These are phyloP conservation scores for Alternaria postmessia DNA, from an alignment of 2,329 filamentous ascomycete genomes.

Conservation along the genomic window DNA sequence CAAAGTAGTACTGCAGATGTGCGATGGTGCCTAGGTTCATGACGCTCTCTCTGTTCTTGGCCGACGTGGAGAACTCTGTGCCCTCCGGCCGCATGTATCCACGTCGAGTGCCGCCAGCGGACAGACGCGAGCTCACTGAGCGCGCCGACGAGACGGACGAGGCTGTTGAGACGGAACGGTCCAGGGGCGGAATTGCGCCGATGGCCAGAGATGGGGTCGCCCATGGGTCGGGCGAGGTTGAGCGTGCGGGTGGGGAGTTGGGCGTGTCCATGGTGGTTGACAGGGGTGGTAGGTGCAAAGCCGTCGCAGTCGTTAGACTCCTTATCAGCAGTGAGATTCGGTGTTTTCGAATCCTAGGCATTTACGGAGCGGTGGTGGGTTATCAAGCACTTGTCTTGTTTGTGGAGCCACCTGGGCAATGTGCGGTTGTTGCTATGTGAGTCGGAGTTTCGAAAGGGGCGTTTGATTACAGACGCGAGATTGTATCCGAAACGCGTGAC, in stretches of 20 bases:
- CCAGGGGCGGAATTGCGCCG: constrained; percentile 65
- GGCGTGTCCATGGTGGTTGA: constrained; percentile 40
- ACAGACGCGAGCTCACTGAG: constrained; percentile 67
- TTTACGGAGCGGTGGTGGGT: constrained; percentile 15
- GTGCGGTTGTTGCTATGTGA: constrained; percentile 36
- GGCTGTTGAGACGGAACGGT: constrained; percentile 70
- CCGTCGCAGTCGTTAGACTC: constrained; percentile 22
- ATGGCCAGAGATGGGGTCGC: constrained; percentile 69
- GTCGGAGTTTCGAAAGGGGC: constrained; percentile 21
- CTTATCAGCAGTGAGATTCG: constrained; percentile 22
- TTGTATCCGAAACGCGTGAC: constrained; percentile 35
- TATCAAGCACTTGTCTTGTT: constrained; percentile 15
- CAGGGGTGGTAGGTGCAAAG: constrained; percentile 21
- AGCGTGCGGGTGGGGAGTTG: constrained; percentile 55
- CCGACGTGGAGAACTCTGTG: constrained; percentile 89
- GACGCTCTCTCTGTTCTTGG: constrained; percentile 89
- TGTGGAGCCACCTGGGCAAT: constrained; percentile 29
- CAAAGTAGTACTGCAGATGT: constrained; percentile 98
- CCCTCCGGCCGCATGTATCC: constrained; percentile 89
- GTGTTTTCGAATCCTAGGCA: constrained; percentile 24
- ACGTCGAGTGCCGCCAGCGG: constrained; percentile 66
- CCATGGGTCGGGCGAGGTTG: constrained; percentile 69
- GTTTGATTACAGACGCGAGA: constrained; percentile 40
- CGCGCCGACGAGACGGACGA: constrained; percentile 63
- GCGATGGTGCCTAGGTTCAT: constrained; percentile 96